Evolutionary conservation across 1,139 yeast species (phyloP).

Genomic region (Geotrichum bryndzae): DNA sequence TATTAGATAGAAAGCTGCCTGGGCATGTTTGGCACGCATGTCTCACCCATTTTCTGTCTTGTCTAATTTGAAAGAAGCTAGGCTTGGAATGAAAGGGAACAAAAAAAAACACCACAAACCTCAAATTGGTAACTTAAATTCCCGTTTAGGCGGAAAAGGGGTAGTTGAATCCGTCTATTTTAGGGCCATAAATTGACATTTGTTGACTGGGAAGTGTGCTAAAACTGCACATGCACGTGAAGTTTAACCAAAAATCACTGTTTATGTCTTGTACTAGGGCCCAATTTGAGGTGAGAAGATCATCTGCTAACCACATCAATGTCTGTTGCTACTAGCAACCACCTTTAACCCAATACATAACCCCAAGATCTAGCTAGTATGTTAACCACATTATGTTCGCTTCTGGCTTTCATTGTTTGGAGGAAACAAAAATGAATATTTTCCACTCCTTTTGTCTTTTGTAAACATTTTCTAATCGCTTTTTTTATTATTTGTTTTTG

Average conservation of each 20-base stretch:
- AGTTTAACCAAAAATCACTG: not conserved
- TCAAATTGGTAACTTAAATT: not conserved
- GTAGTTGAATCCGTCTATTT: not conserved
- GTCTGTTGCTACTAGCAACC: not conserved
- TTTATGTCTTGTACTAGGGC: no score
- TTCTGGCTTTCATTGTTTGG: not conserved
- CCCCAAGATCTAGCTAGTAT: no score
- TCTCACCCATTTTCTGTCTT: no score
- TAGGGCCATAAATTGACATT: not conserved
- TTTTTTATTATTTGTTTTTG: no score
- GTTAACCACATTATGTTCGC: not conserved
- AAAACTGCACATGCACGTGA: not conserved
- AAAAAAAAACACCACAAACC: not conserved
- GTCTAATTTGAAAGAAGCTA: not conserved
- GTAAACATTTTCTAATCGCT: no score
- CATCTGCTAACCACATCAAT: no score
- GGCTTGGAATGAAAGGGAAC: not conserved
- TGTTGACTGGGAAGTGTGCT: not conserved
- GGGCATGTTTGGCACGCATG: no score
- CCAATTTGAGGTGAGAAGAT: no score
- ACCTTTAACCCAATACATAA: no score
- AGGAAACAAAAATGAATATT: no score
- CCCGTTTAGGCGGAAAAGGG: not conserved
- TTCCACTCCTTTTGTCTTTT: no score
- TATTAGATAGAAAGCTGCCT: no score